A percentile compares a stretch with the other conserved stretches of the same genome.
Conservation (phyloP, 352 stramenopile species). For the Pythium volutum region DNA sequence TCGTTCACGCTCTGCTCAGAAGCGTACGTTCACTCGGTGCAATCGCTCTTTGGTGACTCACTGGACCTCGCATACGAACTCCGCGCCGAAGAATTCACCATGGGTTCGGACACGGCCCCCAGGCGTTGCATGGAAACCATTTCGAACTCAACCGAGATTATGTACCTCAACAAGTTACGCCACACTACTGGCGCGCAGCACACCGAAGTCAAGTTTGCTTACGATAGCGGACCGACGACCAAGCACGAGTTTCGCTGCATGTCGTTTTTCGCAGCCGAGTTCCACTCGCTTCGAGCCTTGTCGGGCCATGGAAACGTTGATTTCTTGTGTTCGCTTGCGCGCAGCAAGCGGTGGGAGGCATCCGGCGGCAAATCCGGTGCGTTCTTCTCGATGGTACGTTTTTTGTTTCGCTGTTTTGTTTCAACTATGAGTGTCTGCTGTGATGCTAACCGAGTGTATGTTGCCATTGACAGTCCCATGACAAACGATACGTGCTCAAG, state of each 20-base stretch:
- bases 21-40: conserved; percentile 67
- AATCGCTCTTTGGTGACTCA: conserved; percentile 52
- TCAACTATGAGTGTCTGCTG: background rate
- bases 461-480: conserved; percentile 49
- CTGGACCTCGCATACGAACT: conserved; percentile 58
- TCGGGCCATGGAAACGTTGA: conserved; percentile 62
- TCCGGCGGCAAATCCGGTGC: conserved; percentile 83
- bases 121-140: conserved; percentile 19
- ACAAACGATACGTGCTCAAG: conserved; percentile 84
- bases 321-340: conserved; percentile 80
- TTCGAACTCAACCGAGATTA: conserved; percentile 34
- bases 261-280: conserved; percentile 80
- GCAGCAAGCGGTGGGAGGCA: conserved; percentile 74
- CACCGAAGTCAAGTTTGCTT: conserved; percentile 78
- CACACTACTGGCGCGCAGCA: conserved; percentile 62
- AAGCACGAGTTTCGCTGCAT: conserved; percentile 70
- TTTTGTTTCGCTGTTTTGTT: background rate
- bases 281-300: conserved; percentile 73
- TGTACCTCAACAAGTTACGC: conserved; percentile 71
- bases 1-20: conserved; percentile 75
- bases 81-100: conserved; percentile 21
- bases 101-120: conserved; percentile 13
- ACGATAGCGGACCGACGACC: conserved; percentile 37
- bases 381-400: conserved; percentile 81
- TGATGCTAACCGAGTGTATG: conserved; percentile 10